Evolutionary conservation across 768 basidiomycete genomes (phyloP).

Genomic region (Lyophyllum semitale): DNA sequence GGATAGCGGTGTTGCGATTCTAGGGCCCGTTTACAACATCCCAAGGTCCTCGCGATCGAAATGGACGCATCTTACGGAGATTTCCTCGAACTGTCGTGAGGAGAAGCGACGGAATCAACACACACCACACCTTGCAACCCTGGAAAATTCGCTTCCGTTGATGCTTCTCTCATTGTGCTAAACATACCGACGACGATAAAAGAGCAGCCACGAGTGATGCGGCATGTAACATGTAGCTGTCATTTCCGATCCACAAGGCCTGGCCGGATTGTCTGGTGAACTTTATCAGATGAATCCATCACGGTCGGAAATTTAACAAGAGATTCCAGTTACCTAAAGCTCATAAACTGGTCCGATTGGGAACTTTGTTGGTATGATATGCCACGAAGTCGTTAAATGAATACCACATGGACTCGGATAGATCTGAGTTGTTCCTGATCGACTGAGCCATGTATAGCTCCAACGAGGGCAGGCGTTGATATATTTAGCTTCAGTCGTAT

Average conservation of each 20-base stretch:
- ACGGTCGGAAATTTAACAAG: background rate
- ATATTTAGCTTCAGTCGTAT: background rate
- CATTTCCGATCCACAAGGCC: conserved; percentile 20
- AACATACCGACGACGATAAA: background rate
- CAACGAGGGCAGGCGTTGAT: background rate
- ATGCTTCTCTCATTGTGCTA: background rate
- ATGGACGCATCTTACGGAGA: background rate
- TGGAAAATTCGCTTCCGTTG: background rate
- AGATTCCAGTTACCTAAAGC: background rate
- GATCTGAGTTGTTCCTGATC: conserved; percentile 3
- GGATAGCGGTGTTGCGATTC: background rate
- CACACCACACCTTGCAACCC: conserved; percentile 1
- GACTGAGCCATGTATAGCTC: background rate
- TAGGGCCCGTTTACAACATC: background rate
- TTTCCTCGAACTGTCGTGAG: background rate
- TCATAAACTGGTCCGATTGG: background rate
- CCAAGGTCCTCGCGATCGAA: background rate
- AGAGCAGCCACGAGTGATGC: background rate
- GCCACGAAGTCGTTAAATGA: conserved; percentile 5
- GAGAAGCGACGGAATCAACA: background rate
- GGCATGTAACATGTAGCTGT: background rate
- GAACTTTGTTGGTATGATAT: background rate
- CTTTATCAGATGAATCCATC: background rate
- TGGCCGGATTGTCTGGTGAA: background rate
- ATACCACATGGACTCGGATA: conserved; percentile 8